phyloP scores from a whole-genome alignment of 176 grass and related monocot genomes.

The Poa annua region DNA sequence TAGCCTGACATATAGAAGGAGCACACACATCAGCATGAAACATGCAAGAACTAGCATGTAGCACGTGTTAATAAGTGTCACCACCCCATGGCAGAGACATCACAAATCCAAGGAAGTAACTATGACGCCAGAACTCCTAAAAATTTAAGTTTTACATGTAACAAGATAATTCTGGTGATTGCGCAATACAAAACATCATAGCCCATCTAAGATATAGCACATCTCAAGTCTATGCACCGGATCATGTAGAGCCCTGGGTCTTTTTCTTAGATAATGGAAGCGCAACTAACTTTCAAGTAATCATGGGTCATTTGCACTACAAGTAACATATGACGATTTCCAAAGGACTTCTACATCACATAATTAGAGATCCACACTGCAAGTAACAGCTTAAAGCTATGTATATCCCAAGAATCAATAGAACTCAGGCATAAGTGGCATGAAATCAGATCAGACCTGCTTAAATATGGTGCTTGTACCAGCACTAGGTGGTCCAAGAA shows the following conservation, averaged over 20 bases:
- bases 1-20: slow-evolving; percentile 57
- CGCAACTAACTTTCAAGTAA: not conserved
- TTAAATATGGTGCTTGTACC: slow-evolving; percentile 98
- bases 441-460: slow-evolving; percentile 55
- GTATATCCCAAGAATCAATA: not conserved
- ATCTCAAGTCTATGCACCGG: not conserved
- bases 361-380: not conserved
- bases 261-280: not conserved
- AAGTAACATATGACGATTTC: not conserved
- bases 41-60: slow-evolving; percentile 7
- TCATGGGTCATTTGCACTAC: not conserved
- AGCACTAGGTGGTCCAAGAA: slow-evolving; percentile 82
- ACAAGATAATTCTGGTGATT: not conserved
- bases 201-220: not conserved
- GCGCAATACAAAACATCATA: not conserved
- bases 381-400: not conserved
- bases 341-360: not conserved
- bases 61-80: not conserved
- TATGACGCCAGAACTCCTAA: not conserved
- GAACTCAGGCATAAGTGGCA: slow-evolving; percentile 12
- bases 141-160: not conserved
- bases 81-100: not conserved
- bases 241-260: not conserved
- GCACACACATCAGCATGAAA: slow-evolving; percentile 33
- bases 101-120: not conserved